Evolutionary conservation across 108 stramenopile species (phyloP), one percentile per base, ranked within the genome.

Genomic region (Cyclostephanos tholiformis): DNA sequence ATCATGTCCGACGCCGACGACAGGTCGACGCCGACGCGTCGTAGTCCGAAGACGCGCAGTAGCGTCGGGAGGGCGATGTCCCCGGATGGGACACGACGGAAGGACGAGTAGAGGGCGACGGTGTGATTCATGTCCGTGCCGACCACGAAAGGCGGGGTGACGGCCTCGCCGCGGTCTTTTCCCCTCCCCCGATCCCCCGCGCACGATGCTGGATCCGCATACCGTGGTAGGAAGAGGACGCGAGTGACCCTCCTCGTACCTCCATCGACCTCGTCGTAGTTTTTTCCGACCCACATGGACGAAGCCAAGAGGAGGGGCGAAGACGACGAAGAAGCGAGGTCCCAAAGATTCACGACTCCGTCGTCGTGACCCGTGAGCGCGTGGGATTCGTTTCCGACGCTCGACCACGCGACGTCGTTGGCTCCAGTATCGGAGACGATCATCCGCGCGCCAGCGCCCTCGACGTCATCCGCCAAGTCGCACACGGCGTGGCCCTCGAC

Each of bases 61-160:
- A 60, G 43, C n/a, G 61, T 76, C 74, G 77, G 80, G 49, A 35
- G 87, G 75, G 1, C 48, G 32, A 55, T 32, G 8, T 14, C 22
- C 26, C 20, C 32, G n/a, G 22, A 19, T 23, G 0, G 23, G n/a
- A 4, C 46, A 30, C 11, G 62, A 16, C 44, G 44, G 73, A 94
- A 91, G 36, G 89, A 75, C 32, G 87, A 88, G 90, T 90, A 94
- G 2, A 94, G 30, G 9, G 89, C 86, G 12, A 94, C 67, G 25
- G 69, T 72, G 22, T 80, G 67, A 65, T 91, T 93, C 29, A 75
- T 67, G 19, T 81, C 44, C 12, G 76, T 84, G 2, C 84, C 90
- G 20, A 89, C 88, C 22, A 86, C 67, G 62, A 94, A 94, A 46
- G 89, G 88, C 49, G 86, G 83, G 4, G 92, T 94, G 29, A 91